Conservation (phyloP, 129 eudicot genomes). For the Heracleum sosnowskyi region DNA sequence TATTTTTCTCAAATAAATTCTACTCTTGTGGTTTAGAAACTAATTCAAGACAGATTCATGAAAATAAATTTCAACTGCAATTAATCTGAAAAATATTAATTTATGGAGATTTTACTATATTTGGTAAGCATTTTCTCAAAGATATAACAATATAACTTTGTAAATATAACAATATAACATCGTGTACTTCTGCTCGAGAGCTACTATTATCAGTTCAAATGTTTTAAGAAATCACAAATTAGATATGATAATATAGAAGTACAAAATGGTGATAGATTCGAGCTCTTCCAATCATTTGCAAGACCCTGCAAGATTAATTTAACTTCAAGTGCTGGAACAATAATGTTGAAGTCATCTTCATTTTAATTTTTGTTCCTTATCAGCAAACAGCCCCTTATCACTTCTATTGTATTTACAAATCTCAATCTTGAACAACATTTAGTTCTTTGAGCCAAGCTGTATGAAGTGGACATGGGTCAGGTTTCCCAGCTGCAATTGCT, state of each 20-base stretch:
- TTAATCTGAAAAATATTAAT: no score
- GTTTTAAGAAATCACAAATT: background rate
- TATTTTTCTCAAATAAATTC: no score
- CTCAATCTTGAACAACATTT: constrained; percentile 33
- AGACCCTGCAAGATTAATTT: background rate
- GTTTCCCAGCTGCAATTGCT: constrained; percentile 76
- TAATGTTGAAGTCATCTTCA: background rate
- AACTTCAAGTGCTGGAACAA: background rate
- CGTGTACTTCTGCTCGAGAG: background rate
- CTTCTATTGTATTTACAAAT: background rate
- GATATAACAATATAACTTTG: no score
- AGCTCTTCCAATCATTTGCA: background rate
- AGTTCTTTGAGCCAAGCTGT: constrained; percentile 86
- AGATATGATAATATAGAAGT: background rate
- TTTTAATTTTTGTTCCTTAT: background rate
- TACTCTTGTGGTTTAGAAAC: no score
- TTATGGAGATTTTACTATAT: no score
- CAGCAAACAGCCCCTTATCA: background rate
- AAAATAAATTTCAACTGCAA: no score
- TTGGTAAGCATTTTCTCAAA: no score
- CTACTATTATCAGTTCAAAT: background rate
- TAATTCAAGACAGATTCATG: no score
- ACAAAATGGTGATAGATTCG: background rate
- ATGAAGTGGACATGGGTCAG: constrained; percentile 90
- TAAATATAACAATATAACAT: no score